phyloP scores from a whole-genome alignment of 202 grass and related monocot genomes.

The Digitaria exilis region DNA sequence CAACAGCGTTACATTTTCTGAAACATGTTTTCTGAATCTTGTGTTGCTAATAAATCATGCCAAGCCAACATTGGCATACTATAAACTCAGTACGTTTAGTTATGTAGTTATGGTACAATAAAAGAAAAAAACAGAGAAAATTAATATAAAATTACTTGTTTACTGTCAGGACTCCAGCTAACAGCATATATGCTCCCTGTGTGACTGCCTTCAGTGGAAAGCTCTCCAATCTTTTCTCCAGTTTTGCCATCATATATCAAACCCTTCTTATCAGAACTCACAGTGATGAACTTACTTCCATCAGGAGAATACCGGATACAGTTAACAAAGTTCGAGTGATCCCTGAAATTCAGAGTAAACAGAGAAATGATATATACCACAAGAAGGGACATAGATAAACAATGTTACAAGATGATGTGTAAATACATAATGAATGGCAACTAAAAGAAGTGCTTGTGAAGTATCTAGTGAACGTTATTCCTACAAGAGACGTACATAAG shows the following conservation, averaged over 20 bases:
- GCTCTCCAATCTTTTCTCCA: conserved; percentile 87
- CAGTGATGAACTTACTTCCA: conserved; percentile 93
- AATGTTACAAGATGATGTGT: conserved; percentile 23
- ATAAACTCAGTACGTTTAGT: conserved; percentile 14
- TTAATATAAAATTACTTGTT: conserved; percentile 68
- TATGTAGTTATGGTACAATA: not conserved
- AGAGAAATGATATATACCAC: conserved; percentile 20
- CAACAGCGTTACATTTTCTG: not conserved
- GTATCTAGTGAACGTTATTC: conserved; percentile 36
- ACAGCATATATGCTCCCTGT: conserved; percentile 95
- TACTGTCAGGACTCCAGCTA: conserved; percentile 97
- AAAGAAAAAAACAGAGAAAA: conserved; percentile 39
- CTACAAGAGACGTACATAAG: not conserved
- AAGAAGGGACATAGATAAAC: conserved; percentile 8
- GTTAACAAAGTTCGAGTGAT: conserved; percentile 93
- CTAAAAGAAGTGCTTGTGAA: not conserved
- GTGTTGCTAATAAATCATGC: not conserved
- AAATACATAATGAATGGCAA: conserved; percentile 16
- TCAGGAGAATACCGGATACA: conserved; percentile 92
- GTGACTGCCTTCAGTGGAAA: conserved; percentile 70
- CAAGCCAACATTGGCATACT: not conserved
- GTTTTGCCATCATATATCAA: conserved; percentile 96
- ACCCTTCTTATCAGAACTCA: conserved; percentile 97
- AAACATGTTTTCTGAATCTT: conserved; percentile 18
- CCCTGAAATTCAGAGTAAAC: conserved; percentile 60